These are phyloP conservation scores for Ascomycota sp. DNA, from an alignment of 2,329 filamentous ascomycete species.

Conservation along the genomic window DNA sequence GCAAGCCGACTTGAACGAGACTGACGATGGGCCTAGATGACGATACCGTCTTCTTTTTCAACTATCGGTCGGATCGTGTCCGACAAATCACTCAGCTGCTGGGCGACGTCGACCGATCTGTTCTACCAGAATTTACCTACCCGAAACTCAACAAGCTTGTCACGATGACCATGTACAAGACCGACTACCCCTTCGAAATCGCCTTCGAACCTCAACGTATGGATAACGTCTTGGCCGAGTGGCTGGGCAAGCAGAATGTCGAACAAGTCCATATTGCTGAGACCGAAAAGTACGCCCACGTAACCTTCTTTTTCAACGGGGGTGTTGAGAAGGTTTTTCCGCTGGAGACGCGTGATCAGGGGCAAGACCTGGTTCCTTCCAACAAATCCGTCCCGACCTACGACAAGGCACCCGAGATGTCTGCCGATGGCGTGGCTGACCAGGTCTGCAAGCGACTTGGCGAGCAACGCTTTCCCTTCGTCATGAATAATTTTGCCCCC, in stretches of 20 bases:
- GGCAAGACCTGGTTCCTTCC: conserved; percentile 58
- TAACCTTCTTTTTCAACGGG: conserved; percentile 99
- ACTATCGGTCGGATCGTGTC: conserved; percentile 96
- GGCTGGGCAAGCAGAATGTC: conserved; percentile 71
- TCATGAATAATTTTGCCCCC: conserved; percentile 99
- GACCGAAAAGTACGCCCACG: conserved; percentile 98
- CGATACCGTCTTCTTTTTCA: conserved; percentile 98
- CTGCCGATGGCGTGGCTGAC: conserved; percentile 70
- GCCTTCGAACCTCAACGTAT: conserved; percentile 91
- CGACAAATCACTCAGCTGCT: conserved; percentile 91
- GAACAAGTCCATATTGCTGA: conserved; percentile 94
- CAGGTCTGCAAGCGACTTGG: conserved; percentile 75
- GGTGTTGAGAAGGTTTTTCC: conserved; percentile 93
- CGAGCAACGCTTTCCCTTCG: conserved; percentile 76
- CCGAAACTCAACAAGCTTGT: conserved; percentile 69
- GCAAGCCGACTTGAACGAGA: not conserved
- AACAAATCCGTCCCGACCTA: conserved; percentile 86
- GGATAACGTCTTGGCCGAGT: conserved; percentile 96
- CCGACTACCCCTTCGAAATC: conserved; percentile 75
- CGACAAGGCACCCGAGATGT: conserved; percentile 91
- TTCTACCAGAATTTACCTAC: conserved; percentile 77
- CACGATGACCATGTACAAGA: conserved; percentile 98
- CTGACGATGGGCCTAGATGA: conserved; percentile 34
- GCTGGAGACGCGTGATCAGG: conserved; percentile 75
- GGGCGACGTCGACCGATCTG: conserved; percentile 79